Base-by-base conservation (phyloP, 1,284 basidiomycete species). In the Naganishia cerealis region DNA sequence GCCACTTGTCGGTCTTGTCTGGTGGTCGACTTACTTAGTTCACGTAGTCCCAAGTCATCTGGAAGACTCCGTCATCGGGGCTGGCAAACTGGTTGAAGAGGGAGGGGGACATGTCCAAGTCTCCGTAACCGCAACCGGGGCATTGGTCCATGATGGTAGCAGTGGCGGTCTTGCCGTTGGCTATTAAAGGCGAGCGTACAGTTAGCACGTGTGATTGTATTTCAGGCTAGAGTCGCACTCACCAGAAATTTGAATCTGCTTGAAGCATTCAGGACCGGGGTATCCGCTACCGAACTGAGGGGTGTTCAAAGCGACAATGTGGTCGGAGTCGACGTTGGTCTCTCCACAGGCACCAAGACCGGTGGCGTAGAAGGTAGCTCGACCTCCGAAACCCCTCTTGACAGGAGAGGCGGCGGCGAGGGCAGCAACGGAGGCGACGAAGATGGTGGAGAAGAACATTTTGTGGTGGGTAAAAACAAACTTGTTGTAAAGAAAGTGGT, bases 101-200 rank as follows among this genome's bases (percentile, higher is more conserved):
- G 18, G 52, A 48, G 59, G 67, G 55, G n/a, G 65, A 50, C 53
- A 69, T 83, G 82, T 96, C 93, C 67, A 96, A 86, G 50, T 86
- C 90, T 40, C 85, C 87, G 53, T 78, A 84, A 1, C 68, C 36
- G 39, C 67, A 57, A 38, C 33, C 24, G 46, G 53, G 79, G 52
- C 69, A 76, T 79, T 80, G 80, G 77, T 85, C 85, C 52, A 80
- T 76, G 67, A 86, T 80, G 53, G 76, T 57, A 9, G 70, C 73
- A 21, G 84, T 82, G 63, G 86, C 81, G 3, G 85, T 84, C 77
- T 87, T 87, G 71, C 88, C 89, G 54, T 62, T 59, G 29, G 57
- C 57, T 59, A 9, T 4, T 33, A 26, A 46, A 21, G n/a, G 43
- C 5, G 15, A 48, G 16, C n/a, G 4, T 16, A 48, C 3, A 13